A percentile compares a stretch with the other conserved stretches of the same genome.
These are phyloP conservation scores for Inosperma sp. DNA, from an alignment of 768 basidiomycete species.

Conservation along the genomic window DNA sequence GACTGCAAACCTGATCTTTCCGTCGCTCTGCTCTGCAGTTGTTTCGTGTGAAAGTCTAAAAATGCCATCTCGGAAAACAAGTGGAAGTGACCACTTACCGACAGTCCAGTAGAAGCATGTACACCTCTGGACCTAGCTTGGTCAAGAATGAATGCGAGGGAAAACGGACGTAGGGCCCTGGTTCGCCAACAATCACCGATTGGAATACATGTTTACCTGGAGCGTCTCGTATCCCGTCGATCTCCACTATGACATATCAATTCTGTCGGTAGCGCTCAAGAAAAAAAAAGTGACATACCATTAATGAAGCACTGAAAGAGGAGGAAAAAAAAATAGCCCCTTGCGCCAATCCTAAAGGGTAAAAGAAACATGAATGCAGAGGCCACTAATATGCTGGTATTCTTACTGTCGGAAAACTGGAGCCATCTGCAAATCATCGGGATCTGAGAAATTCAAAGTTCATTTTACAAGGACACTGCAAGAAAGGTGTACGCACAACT, in stretches of 20 bases:
- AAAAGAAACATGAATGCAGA: neutral
- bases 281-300: conserved; percentile 35
- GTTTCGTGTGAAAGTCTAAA: neutral
- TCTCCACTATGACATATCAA: conserved; percentile 41
- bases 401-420: conserved; percentile 68
- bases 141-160: conserved; percentile 81
- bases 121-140: conserved; percentile 73
- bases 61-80: neutral
- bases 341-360: conserved; percentile 61
- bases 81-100: conserved; percentile 45
- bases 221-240: conserved; percentile 68
- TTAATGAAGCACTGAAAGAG: conserved; percentile 93
- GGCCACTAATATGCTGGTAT: neutral
- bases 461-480: neutral
- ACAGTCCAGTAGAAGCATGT: conserved; percentile 76
- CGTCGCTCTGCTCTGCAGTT: conserved; percentile 72
- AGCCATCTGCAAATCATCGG: conserved; percentile 69
- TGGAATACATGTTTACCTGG: conserved; percentile 61
- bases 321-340: conserved; percentile 89
- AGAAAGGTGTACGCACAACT: conserved; percentile 52
- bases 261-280: neutral
- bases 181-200: conserved; percentile 68
- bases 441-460: conserved; percentile 48
- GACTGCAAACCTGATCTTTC: conserved; percentile 76
- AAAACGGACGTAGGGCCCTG: conserved; percentile 72